Evolutionary conservation across 1,284 basidiomycete genomes (phyloP).

Genomic region (Xerocomus nothofagi): DNA sequence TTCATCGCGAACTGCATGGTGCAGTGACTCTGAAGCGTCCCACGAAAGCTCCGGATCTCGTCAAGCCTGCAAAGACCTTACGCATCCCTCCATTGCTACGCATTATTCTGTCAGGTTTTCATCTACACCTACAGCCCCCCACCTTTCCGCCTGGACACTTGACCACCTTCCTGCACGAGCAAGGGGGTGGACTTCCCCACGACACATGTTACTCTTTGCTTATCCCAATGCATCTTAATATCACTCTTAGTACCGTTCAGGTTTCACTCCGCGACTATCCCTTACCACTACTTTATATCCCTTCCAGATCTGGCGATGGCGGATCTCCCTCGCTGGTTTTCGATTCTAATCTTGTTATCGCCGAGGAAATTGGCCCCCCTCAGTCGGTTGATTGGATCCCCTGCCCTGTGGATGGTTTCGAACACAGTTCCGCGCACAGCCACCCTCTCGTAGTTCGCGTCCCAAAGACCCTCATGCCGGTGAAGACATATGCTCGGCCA

Average conservation of each 20-base stretch:
- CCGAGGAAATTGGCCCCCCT: slow-evolving; percentile 82
- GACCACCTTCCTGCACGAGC: slow-evolving; percentile 68
- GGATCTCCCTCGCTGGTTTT: slow-evolving; percentile 58
- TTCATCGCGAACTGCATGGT: slow-evolving; percentile 40
- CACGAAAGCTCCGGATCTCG: slow-evolving; percentile 34
- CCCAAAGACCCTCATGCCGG: slow-evolving; percentile 93
- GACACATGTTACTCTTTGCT: slow-evolving; percentile 80
- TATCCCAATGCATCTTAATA: slow-evolving; percentile 79
- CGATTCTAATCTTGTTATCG: slow-evolving; percentile 82
- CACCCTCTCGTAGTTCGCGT: slow-evolving; percentile 64
- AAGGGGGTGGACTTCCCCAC: slow-evolving; percentile 70
- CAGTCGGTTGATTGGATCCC: slow-evolving; percentile 74
- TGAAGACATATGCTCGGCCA: slow-evolving; percentile 89
- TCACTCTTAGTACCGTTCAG: slow-evolving; percentile 64
- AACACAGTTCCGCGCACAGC: slow-evolving; percentile 54
- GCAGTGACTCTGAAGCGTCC: slow-evolving; percentile 30
- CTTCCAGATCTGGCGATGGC: slow-evolving; percentile 39
- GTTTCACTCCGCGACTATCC: slow-evolving; percentile 82
- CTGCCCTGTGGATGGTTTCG: slow-evolving; percentile 58
- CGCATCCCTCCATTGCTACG: slow-evolving; percentile 77
- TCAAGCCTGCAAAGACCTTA: slow-evolving; percentile 37
- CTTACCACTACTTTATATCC: slow-evolving; percentile 65
- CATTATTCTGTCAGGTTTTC: slow-evolving; percentile 60
- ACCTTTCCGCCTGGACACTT: slow-evolving; percentile 61
- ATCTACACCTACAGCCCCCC: slow-evolving; percentile 61